phyloP scores from a whole-genome alignment of 202 grass and related monocot genomes.

The Panicum virgatum region DNA sequence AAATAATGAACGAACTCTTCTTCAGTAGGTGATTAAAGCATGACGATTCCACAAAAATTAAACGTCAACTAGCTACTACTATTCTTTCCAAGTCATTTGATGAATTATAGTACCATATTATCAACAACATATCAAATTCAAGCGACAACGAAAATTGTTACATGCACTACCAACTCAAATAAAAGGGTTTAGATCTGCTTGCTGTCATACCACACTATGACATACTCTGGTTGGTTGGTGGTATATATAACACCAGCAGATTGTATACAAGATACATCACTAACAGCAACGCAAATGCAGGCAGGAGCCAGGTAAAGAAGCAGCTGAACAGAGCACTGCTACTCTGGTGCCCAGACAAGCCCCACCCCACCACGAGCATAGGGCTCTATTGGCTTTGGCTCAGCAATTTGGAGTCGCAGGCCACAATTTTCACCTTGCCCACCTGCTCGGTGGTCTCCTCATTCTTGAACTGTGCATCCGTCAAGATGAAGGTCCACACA shows the following conservation, averaged over 20 bases:
- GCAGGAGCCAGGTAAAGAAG: neutral
- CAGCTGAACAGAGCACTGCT: neutral
- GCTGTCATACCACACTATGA: neutral
- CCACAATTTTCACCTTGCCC: constrained; percentile 90
- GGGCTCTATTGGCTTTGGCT: constrained; percentile 53
- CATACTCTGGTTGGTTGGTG: neutral
- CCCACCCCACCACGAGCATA: neutral
- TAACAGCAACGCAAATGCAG: neutral
- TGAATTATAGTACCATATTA: constrained; percentile 20
- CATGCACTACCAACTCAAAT: neutral
- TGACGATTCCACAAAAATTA: neutral
- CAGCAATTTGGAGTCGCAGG: constrained; percentile 91
- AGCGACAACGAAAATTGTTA: neutral
- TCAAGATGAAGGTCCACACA: constrained; percentile 94
- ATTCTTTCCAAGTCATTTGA: constrained; percentile 21
- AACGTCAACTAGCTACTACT: neutral
- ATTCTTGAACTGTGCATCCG: constrained; percentile 77
- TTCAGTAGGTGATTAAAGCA: neutral
- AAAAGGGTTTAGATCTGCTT: constrained; percentile 16
- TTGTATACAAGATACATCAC: constrained; percentile 32
- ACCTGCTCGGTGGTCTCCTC: constrained; percentile 63
- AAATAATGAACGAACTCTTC: neutral
- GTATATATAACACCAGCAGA: neutral
- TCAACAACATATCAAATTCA: constrained; percentile 20
- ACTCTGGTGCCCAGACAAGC: neutral